Evolutionary conservation across 2,329 filamentous ascomycete species (phyloP).

Genomic region (Sporothrix luriei): DNA sequence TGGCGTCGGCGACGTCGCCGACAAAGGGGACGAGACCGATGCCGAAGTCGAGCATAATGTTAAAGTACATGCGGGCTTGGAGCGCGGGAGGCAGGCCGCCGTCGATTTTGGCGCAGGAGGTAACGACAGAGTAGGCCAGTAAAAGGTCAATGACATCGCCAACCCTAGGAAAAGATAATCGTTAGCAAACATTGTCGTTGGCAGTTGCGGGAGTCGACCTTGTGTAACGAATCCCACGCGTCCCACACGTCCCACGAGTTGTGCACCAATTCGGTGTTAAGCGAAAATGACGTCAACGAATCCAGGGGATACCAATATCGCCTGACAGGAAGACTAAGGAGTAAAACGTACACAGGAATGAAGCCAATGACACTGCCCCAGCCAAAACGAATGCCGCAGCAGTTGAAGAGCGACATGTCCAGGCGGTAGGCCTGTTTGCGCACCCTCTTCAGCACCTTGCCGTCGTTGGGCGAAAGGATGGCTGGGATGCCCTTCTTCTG

Average conservation of each 20-base stretch:
- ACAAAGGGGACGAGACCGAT: conserved; percentile 74
- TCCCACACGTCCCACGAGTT: neutral
- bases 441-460: conserved; percentile 78
- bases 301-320: neutral
- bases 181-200: conserved; percentile 34
- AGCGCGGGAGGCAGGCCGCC: conserved; percentile 69
- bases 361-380: conserved; percentile 87
- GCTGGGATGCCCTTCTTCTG: conserved; percentile 80
- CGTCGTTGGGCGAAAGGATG: conserved; percentile 82
- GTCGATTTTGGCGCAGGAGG: conserved; percentile 71
- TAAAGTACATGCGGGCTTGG: conserved; percentile 73
- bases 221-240: neutral
- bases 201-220: neutral
- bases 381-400: conserved; percentile 80
- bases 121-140: conserved; percentile 74
- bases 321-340: neutral
- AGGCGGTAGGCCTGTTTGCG: conserved; percentile 83
- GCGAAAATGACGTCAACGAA: conserved; percentile 29
- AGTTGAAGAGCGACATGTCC: conserved; percentile 81
- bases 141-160: conserved; percentile 75
- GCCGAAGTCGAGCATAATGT: conserved; percentile 73
- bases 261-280: conserved; percentile 18
- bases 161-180: conserved; percentile 50
- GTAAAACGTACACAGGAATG: conserved; percentile 69
- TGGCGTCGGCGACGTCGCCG: conserved; percentile 73